Evolutionary conservation across 2,329 filamentous ascomycete genomes (phyloP).

Genomic region (Amauroascus verrucosus): DNA sequence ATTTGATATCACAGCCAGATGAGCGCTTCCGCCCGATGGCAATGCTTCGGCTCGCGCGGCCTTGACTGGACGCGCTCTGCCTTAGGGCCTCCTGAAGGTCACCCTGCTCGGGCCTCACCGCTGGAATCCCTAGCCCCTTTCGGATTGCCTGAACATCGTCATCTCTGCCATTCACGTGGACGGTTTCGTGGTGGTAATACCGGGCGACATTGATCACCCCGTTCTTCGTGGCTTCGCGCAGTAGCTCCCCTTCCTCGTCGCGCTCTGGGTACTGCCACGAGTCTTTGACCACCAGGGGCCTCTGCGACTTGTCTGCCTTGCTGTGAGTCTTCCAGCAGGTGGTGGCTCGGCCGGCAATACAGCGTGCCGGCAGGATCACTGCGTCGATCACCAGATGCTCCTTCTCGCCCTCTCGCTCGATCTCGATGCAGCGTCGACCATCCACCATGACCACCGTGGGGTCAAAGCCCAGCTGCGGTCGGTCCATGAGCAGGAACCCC

Average conservation of each 20-base stretch:
- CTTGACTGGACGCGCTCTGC: not conserved
- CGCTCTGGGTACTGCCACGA: constrained; percentile 24
- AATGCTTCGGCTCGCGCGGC: not conserved
- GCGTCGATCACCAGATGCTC: constrained; percentile 36
- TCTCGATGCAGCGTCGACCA: constrained; percentile 5
- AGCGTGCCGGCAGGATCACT: constrained; percentile 27
- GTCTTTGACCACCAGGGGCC: constrained; percentile 17
- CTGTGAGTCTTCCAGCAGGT: constrained; percentile 39
- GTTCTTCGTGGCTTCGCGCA: constrained; percentile 19
- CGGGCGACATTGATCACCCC: constrained; percentile 22
- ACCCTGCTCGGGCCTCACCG: not conserved
- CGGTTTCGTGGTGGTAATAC: constrained; percentile 22
- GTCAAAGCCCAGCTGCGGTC: constrained; percentile 37
- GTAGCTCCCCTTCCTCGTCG: constrained; percentile 22
- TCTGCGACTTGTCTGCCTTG: constrained; percentile 17
- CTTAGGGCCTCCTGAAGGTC: not conserved
- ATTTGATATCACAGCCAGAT: constrained; percentile 17
- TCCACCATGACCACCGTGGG: constrained; percentile 28
- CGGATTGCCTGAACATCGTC: constrained; percentile 19
- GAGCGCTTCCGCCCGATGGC: constrained; percentile 17
- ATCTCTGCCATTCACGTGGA: constrained; percentile 13
- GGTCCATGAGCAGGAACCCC: constrained; percentile 27
- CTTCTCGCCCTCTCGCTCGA: constrained; percentile 15
- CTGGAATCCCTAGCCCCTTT: constrained; percentile 13
- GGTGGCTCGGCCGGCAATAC: constrained; percentile 33